Evolutionary conservation across 768 basidiomycete genomes (phyloP), one percentile per base, ranked within the genome.

Genomic region (Tephrocybe rancida): DNA sequence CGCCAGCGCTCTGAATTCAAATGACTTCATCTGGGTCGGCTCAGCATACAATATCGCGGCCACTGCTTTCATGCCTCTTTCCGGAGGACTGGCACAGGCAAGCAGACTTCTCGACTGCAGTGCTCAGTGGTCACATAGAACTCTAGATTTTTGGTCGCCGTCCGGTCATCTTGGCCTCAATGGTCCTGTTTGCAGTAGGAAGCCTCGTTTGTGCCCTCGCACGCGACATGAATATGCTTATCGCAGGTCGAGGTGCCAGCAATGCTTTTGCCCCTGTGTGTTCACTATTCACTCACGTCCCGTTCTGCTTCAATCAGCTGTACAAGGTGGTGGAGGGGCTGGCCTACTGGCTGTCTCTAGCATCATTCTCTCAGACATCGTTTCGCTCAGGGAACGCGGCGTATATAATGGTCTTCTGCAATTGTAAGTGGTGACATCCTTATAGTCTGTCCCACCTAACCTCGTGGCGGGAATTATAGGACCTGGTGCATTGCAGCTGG

Each of bases 331-430:
- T 0, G 77, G 76, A 13, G 70, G 65, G 2, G 78, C 76, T 0
- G 71, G 67, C 3, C 68, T 77, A 29, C 52, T 70, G 14, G 61
- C 72, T 6, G 43, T 76, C 16, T 64, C 67, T 0, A 64, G 67
- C 9, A 79, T 81, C 48, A 68, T 82, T 49, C 54, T 77, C 5
- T 68, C 70, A 27, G 80, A 81, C 57, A 60, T 82, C 3, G 74
- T 80, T 10, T 68, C 78, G 6, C 66, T 83, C 6, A 35, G 65
- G n/a, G 77, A 79, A 49, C 70, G 81, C 5, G 81, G 80, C 6
- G 29, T 56, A 0, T 76, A 72, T 48, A 57, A 66, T 11, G 72
- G 70, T 25, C 35, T 37, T 37, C 35, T 37, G 5, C 35, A 37
- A 41, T 77, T n/a, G 57, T 77, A 26, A 72, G 66, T 43, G 50